Base-by-base conservation (phyloP, 1,284 basidiomycete species). In the Phylloboletellus chloephorus region DNA sequence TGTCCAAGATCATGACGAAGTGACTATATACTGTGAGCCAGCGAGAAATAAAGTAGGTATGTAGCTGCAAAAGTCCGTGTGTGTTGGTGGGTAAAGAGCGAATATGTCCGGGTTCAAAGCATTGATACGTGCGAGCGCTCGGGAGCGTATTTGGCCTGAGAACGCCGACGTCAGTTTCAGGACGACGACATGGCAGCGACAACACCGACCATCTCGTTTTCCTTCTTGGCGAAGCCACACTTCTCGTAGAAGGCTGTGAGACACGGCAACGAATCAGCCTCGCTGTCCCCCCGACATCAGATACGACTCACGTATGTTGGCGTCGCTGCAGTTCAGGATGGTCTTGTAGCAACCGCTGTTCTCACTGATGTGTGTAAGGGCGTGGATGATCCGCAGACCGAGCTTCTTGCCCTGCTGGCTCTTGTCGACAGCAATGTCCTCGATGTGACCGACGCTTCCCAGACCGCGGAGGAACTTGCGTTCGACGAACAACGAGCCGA, bases 401-500 rank as follows among this genome's bases (percentile, higher is more conserved):
- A 98, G 74, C 57, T 88, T 88, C 67, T 86, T 88, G 29, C 95
- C 95, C 68, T 96, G 91, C 63, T 84, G 79, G 31, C 67, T 71
- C 64, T 84, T 81, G 65, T 89, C 83, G 3, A 98, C 94, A 2
- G 91, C 92, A 50, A 98, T 97, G 61, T 98, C 95, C 67, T 98
- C 95, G 48, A 98, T 95, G 61, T 98, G 95, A 0, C 92, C 95
- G 7, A 91, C 88, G 43, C 74, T 71, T 15, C 89, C 89, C 12
- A 86, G 70, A 7, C 76, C 78, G 17, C 92, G 76, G 16, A 93
- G 68, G 72, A 98, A 97, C 71, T 98, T 98, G 70, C 82, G 84
- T 65, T 97, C 93, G 48, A 95, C 64, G 58, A 98, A 81, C 36
- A 96, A 70, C 6, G 82, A 81, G 11, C 93, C 95, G 16, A 86